phyloP scores from a whole-genome alignment of 768 basidiomycete species.

The Serendipita sp. region DNA sequence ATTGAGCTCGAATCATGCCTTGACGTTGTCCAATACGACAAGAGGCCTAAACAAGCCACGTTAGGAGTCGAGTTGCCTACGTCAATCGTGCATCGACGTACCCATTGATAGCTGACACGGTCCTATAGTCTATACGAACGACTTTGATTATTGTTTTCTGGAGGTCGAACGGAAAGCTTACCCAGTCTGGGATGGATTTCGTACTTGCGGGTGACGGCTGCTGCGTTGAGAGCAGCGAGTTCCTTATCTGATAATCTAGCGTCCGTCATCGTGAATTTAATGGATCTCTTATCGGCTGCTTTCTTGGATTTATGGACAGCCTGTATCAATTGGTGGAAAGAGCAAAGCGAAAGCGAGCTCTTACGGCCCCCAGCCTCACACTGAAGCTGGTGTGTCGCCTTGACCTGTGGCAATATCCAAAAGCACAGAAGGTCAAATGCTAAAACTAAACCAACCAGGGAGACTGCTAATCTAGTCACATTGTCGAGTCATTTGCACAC shows the following conservation, averaged over 20 bases:
- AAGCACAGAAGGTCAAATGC: no score
- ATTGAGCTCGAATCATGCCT: constrained; percentile 33
- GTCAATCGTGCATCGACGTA: constrained; percentile 21
- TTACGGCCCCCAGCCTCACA: not conserved
- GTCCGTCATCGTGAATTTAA: not conserved
- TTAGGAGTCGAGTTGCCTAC: not conserved
- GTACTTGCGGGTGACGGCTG: constrained; percentile 78
- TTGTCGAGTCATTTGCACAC: not conserved
- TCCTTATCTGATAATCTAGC: constrained; percentile 31
- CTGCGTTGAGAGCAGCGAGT: constrained; percentile 66
- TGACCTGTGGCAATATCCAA: no score
- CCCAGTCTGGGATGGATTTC: constrained; percentile 79
- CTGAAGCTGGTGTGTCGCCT: not conserved
- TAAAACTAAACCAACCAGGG: no score
- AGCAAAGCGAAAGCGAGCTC: not conserved
- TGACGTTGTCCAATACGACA: constrained; percentile 96
- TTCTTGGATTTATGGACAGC: not conserved
- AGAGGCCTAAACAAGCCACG: constrained; percentile 45
- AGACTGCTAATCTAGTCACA: not conserved
- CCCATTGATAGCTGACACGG: constrained; percentile 99
- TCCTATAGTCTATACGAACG: constrained; percentile 61
- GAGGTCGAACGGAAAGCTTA: constrained; percentile 22
- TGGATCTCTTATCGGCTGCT: not conserved
- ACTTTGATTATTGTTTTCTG: not conserved
- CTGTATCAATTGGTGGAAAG: not conserved